Evolutionary conservation across 2,329 filamentous ascomycete genomes (phyloP).

Genomic region (Colletotrichum sp.): DNA sequence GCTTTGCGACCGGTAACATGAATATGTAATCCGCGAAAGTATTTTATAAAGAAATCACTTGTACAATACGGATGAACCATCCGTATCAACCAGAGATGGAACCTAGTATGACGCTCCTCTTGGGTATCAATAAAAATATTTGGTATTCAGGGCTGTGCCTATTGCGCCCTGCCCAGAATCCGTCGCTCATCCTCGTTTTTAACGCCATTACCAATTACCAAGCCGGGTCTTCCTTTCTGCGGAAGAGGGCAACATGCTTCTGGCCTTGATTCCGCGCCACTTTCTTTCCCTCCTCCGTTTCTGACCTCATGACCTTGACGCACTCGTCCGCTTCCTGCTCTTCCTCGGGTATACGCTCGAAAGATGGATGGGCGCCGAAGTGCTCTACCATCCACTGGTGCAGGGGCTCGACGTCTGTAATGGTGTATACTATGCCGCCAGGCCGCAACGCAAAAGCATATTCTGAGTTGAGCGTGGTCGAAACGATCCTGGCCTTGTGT

Average conservation of each 20-base stretch:
- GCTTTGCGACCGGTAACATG: background rate
- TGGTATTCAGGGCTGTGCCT: background rate
- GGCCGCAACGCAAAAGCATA: constrained; percentile 88
- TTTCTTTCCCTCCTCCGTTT: constrained; percentile 98
- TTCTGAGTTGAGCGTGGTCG: constrained; percentile 85
- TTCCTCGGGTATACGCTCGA: constrained; percentile 74
- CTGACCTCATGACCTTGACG: constrained; percentile 75
- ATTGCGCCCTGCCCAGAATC: background rate
- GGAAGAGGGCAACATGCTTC: constrained; percentile 91
- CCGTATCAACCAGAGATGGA: background rate
- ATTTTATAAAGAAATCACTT: background rate
- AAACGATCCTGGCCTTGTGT: constrained; percentile 96
- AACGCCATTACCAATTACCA: constrained; percentile 72
- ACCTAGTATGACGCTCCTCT: background rate
- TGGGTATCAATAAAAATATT: background rate
- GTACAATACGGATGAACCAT: background rate
- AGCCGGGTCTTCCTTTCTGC: constrained; percentile 77
- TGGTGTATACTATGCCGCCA: constrained; percentile 90
- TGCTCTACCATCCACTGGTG: constrained; percentile 93
- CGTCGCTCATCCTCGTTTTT: no score
- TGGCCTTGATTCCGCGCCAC: constrained; percentile 87
- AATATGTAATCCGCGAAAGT: background rate
- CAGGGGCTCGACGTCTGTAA: constrained; percentile 95
- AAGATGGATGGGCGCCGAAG: constrained; percentile 78
- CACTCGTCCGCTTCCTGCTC: constrained; percentile 74